A percentile compares a stretch with the other conserved stretches of the same genome.
Evolutionary conservation across 2,329 filamentous ascomycete genomes (phyloP).

Genomic region (Colletotrichum incanum): DNA sequence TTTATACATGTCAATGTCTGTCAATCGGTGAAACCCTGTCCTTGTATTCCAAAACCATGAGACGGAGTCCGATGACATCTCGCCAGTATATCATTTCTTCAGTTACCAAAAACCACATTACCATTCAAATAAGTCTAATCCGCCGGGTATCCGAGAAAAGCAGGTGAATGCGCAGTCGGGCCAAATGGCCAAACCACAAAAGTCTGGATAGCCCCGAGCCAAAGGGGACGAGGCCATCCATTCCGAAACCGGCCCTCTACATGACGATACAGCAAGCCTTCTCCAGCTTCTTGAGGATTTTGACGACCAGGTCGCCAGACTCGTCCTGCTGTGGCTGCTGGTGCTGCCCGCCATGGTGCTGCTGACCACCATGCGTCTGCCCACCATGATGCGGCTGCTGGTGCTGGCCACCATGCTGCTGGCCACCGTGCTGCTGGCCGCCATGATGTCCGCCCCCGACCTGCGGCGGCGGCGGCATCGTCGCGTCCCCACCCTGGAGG

Average conservation of each 20-base stretch:
- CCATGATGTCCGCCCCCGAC: conserved; percentile 60
- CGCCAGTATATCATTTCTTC: conserved; percentile 1
- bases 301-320: conserved; percentile 73
- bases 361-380: conserved; percentile 51
- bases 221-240: neutral
- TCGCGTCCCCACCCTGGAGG: conserved; percentile 79
- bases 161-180: neutral
- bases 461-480: conserved; percentile 58
- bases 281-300: conserved; percentile 76
- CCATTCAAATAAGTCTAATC: conserved; percentile 6
- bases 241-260: conserved; percentile 60
- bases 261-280: conserved; percentile 83
- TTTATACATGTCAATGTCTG: neutral
- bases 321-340: conserved; percentile 61
- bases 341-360: conserved; percentile 59
- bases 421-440: conserved; percentile 57
- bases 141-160: conserved; percentile 15
- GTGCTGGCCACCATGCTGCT: conserved; percentile 60
- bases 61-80: conserved; percentile 23
- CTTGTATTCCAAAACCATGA: neutral
- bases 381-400: conserved; percentile 62
- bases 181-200: neutral
- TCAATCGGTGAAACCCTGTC: neutral
- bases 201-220: neutral
- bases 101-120: conserved; percentile 24